phyloP scores from a whole-genome alignment of 202 grass and related monocot species.

The Panicum hallii region DNA sequence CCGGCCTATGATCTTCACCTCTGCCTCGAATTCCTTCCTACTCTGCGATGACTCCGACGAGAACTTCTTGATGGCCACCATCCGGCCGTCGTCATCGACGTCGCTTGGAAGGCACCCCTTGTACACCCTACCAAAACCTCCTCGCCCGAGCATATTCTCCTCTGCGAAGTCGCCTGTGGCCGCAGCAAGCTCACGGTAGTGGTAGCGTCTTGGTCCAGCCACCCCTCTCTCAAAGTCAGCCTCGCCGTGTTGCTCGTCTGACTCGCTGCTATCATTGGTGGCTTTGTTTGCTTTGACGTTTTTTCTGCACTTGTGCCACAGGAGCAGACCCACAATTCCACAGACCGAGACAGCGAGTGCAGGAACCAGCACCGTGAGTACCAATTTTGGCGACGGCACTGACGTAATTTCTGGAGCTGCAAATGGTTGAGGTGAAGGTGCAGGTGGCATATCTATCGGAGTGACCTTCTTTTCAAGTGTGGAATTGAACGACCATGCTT shows the following conservation, averaged over 20 bases:
- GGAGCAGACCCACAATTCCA: not conserved
- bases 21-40: slow-evolving; percentile 65
- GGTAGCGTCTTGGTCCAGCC: not conserved
- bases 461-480: not conserved
- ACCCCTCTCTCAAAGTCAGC: not conserved
- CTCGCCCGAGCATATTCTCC: slow-evolving; percentile 11
- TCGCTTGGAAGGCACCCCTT: not conserved
- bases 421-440: too few species aligned
- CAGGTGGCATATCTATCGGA: too few species aligned
- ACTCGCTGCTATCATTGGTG: not conserved
- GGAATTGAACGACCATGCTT: slow-evolving; percentile 32
- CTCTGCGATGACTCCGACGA: slow-evolving; percentile 1
- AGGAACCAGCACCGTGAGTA: not conserved
- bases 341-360: not conserved
- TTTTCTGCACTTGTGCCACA: not conserved
- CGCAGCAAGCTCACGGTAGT: not conserved
- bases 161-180: slow-evolving; percentile 2
- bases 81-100: not conserved
- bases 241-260: not conserved
- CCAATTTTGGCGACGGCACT: not conserved
- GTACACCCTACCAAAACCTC: slow-evolving; percentile 33
- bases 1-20: slow-evolving; percentile 54
- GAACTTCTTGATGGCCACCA: not conserved
- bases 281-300: not conserved
- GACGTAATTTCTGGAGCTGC: too few species aligned